A percentile compares a stretch with the other conserved stretches of the same genome.
Conservation (phyloP, 306 rosid species). For the Castanea crenata region DNA sequence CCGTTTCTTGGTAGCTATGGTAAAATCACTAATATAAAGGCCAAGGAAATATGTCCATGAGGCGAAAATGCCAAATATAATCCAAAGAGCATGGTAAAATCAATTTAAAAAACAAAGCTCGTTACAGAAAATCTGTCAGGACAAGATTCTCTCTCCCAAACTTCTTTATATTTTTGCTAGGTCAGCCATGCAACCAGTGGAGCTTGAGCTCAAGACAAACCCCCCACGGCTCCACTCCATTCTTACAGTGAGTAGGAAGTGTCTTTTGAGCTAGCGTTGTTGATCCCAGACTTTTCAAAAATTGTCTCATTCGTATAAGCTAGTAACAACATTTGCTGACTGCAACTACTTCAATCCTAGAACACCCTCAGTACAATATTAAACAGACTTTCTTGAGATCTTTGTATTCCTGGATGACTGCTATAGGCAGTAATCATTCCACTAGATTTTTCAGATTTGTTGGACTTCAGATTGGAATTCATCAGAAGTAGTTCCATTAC, state of each 20-base stretch:
- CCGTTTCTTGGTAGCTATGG: neutral
- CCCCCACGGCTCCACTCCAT: neutral
- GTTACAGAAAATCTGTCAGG: neutral
- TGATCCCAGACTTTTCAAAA: neutral
- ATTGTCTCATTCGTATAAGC: neutral
- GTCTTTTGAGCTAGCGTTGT: neutral
- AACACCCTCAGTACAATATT: neutral
- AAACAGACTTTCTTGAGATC: too few species aligned
- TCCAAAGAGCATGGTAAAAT: too few species aligned
- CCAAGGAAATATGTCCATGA: neutral
- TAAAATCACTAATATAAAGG: neutral
- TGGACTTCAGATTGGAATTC: too few species aligned
- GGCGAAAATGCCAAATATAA: neutral
- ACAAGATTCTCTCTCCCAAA: neutral
- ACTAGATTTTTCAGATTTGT: too few species aligned
- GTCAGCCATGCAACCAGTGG: neutral
- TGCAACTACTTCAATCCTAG: neutral
- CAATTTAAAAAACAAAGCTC: neutral
- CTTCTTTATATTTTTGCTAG: neutral
- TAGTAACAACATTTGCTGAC: neutral
- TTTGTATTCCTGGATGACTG: too few species aligned
- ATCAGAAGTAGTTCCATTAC: too few species aligned
- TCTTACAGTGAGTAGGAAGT: neutral
- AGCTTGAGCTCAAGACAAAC: neutral
- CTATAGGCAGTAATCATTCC: too few species aligned